Conservation (phyloP, 352 stramenopile species). For the Phytopythium chamaehyphon region DNA sequence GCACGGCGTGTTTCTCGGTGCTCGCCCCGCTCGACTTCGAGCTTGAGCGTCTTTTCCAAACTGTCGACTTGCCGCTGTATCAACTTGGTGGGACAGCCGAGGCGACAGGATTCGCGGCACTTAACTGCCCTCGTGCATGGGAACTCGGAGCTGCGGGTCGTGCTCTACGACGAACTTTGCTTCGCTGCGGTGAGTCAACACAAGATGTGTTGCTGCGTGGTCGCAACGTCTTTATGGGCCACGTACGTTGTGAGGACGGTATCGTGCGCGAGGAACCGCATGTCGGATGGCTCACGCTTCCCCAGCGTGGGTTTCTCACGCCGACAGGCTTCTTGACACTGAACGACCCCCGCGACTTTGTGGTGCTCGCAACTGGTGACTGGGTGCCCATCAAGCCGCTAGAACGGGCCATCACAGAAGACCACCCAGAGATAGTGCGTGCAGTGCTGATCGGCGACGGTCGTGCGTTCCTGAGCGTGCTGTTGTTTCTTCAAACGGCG, state of each 20-base stretch:
- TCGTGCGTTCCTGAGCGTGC: slow-evolving; percentile 60
- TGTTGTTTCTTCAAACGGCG: slow-evolving; percentile 75
- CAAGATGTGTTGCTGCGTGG: slow-evolving; percentile 63
- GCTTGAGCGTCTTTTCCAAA: slow-evolving; percentile 79
- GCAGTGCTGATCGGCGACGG: slow-evolving; percentile 69
- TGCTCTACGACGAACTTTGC: slow-evolving; percentile 45
- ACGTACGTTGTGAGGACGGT: slow-evolving; percentile 27
- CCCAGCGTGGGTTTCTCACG: slow-evolving; percentile 56
- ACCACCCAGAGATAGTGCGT: slow-evolving; percentile 57
- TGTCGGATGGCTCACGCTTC: slow-evolving; percentile 47
- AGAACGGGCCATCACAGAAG: slow-evolving; percentile 38
- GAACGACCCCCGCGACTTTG: slow-evolving; percentile 59
- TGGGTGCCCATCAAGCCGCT: slow-evolving; percentile 66
- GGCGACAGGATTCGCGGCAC: slow-evolving; percentile 58
- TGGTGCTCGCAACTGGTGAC: slow-evolving; percentile 72
- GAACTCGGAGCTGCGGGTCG: slow-evolving; percentile 68
- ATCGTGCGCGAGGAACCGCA: slow-evolving; percentile 9
- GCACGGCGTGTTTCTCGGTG: slow-evolving; percentile 68
- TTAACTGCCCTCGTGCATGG: slow-evolving; percentile 75
- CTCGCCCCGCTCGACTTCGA: slow-evolving; percentile 76
- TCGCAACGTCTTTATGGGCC: slow-evolving; percentile 70
- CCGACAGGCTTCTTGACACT: slow-evolving; percentile 74
- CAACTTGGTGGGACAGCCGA: slow-evolving; percentile 67
- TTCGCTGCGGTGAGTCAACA: slow-evolving; percentile 58
- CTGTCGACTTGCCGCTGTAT: slow-evolving; percentile 79